Base-by-base conservation (phyloP, 164 flowering plant species). In the Euptelea pleiosperma region DNA sequence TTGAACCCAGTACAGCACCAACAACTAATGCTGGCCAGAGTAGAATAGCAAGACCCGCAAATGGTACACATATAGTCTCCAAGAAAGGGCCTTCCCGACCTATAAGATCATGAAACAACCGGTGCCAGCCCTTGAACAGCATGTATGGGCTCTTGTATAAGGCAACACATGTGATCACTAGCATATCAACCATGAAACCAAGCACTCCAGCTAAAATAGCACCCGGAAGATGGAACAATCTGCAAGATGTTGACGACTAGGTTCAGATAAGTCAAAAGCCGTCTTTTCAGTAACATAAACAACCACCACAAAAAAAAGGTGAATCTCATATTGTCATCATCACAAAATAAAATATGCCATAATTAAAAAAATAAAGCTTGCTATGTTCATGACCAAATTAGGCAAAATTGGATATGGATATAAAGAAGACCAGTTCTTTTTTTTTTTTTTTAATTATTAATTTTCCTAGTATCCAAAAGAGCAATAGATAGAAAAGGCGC, bases 21-120 rank as follows among this genome's bases (percentile, higher is more conserved):
- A 48, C 70, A 57, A 92, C 98, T 58, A 80, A 84, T 53, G 78
- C 68, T 47, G 98, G 98, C 98, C 98, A 92, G 19, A 92, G 84
- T 19, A 92, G 58, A 62, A 92, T 89, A 8, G 85, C 85, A 62
- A 92, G 87, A 41, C 96, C 98, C 6, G 98, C 98, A 73, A 92
- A 81, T 34, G 98, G 98, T 4, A 92, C 96, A 73, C 98, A 92
- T 47, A 86, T 85, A 0, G 96, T 85, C 75, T 92, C 98, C 72
- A 89, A 68, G 73, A 92, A 92, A 43, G 98, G 98, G 45, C 98
- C 98, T 74, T 89, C 95, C 8, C 98, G 82, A 33, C 98, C 96
- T 24, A 89, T 78, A 36, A 88, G 87, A 57, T 92, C 98, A 60
- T 87, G 96, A 73, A 92, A 67, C 49, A 92, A 57, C 15, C 95